phyloP scores from a whole-genome alignment of 75 land plant species.

The Pinus tabuliformis region DNA sequence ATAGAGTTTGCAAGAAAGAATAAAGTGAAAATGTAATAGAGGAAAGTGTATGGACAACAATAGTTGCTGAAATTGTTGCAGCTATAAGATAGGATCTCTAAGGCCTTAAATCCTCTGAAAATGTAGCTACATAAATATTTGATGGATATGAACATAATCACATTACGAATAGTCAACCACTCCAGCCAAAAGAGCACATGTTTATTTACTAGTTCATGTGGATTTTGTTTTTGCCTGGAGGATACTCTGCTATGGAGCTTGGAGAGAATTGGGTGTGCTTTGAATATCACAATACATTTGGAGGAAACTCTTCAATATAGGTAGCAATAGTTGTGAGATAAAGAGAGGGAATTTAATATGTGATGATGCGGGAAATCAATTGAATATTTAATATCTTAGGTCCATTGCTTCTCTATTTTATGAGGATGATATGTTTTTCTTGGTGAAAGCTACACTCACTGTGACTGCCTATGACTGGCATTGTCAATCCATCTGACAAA shows the following conservation, averaged over 20 bases:
- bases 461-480: no score
- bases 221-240: conserved; percentile 98
- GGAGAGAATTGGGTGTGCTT: conserved; percentile 80
- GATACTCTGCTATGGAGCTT: conserved; percentile 98
- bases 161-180: background rate
- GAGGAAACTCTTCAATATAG: conserved; percentile 66
- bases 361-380: background rate
- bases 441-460: no score
- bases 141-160: background rate
- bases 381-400: no score
- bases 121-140: background rate
- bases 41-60: conserved; percentile 73
- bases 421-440: no score
- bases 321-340: conserved; percentile 21
- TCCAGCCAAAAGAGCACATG: conserved; percentile 21
- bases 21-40: conserved; percentile 33
- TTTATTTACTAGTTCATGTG: conserved; percentile 77
- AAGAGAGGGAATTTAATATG: conserved; percentile 9
- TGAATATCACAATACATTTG: conserved; percentile 81
- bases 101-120: conserved; percentile 16
- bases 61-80: conserved; percentile 76
- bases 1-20: conserved; percentile 50
- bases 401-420: no score
- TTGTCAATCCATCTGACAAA: background rate
- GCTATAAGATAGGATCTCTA: conserved; percentile 54